Evolutionary conservation across 495 filamentous ascomycete species (phyloP), one percentile per base, ranked within the genome.

Genomic region (Penicilliopsis zonata): DNA sequence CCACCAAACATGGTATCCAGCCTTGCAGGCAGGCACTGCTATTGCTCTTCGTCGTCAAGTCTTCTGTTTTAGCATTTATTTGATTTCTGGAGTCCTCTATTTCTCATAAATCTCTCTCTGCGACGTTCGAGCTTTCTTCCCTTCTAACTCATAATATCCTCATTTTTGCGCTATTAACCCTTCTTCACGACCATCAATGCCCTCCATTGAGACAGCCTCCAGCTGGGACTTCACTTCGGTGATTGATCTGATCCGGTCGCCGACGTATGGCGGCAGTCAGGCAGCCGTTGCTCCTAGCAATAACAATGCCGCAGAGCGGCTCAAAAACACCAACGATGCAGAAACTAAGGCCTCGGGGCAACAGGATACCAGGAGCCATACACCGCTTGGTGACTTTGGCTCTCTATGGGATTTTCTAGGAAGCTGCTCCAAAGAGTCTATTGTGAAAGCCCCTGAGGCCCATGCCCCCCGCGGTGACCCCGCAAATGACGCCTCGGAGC

Each of bases 171-270:
- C n/a, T n/a, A n/a, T n/a, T n/a, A n/a, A n/a, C n/a, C n/a, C n/a
- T n/a, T n/a, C 9, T 8, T 3, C 13, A 30, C n/a, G 9, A 18
- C 13, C 28, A 8, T 39, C 42, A 40, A 46, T 46, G 42, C 38
- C n/a, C 13, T 36, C 46, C 18, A 20, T 40, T 13, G 38, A 44
- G 28, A 23, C 38, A 13, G 31, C 45, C 34, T 55, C 56, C 26
- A 49, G 40, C 28, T 70, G 67, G 67, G 64, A 66, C 40, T 65
- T 70, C 38, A 46, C 59, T 35, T 50, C 57, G 40, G 67, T 62
- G 46, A 57, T 60, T 40, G 58, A 64, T 41, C 55, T 70, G 28
- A 51, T 68, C n/a, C 42, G 48, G 21, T 58, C 61, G 13, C 57
- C 57, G 41, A 49, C 59, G 18, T 38, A 47, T 25, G 27, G 34